A percentile compares a stretch with the other conserved stretches of the same genome.
Evolutionary conservation across 805 yeast genomes (phyloP).

Genomic region (Wickerhamomyces silvicola): DNA sequence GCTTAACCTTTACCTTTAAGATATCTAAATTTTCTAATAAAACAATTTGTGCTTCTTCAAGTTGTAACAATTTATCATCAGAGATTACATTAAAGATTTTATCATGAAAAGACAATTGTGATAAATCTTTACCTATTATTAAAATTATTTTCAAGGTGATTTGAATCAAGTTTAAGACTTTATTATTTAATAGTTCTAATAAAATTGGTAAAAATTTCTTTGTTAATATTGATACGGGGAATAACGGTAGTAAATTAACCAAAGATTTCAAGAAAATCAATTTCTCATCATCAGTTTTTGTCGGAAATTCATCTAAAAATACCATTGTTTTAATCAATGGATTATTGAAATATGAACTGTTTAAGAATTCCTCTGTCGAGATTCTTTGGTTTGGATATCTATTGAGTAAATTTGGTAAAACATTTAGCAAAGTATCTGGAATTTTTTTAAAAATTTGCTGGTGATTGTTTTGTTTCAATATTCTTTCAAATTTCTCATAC

Average conservation of each 20-base stretch:
- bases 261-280: conserved; percentile 63
- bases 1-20: conserved; percentile 43
- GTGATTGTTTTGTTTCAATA: conserved; percentile 33
- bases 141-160: conserved; percentile 50
- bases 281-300: conserved; percentile 64
- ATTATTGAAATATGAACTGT: conserved; percentile 72
- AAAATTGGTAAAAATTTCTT: conserved; percentile 5
- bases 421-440: conserved; percentile 45
- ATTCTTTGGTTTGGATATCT: conserved; percentile 52
- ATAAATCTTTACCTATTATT: conserved; percentile 56
- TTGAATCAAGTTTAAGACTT: conserved; percentile 36
- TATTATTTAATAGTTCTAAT: conserved; percentile 36
- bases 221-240: conserved; percentile 35
- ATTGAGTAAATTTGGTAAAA: conserved; percentile 47
- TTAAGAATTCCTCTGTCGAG: conserved; percentile 60
- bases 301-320: conserved; percentile 76
- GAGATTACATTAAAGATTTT: conserved; percentile 42
- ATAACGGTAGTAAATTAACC: conserved; percentile 43
- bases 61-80: conserved; percentile 30
- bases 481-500: conserved; percentile 40
- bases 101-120: conserved; percentile 75
- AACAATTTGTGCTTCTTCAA: conserved; percentile 35
- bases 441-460: conserved; percentile 45
- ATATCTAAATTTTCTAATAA: conserved; percentile 42
- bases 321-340: conserved; percentile 75